Evolutionary conservation across 306 rosid genomes (phyloP).

Genomic region (Dryas alaskensis): DNA sequence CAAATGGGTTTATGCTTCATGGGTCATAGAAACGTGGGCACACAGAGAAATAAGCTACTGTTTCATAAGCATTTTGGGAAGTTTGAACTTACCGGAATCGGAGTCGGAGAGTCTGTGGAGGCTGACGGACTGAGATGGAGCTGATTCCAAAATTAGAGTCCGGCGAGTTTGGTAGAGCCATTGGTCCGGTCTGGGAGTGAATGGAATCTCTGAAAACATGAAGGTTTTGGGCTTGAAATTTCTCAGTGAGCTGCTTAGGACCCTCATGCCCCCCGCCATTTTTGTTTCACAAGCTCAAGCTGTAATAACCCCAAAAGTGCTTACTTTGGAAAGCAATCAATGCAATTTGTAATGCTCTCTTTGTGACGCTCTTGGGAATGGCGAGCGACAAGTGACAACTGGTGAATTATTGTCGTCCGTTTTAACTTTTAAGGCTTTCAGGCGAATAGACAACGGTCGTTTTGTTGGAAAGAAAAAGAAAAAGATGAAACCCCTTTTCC

Average conservation of each 20-base stretch:
- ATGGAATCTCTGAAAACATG: constrained; percentile 11
- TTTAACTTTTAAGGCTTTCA: no score
- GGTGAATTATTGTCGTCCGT: no score
- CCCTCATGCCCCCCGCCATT: constrained; percentile 42
- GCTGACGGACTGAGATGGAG: constrained; percentile 50
- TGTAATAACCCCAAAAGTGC: no score
- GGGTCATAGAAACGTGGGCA: neutral
- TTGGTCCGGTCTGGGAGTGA: constrained; percentile 23
- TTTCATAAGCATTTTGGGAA: neutral
- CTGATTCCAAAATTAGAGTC: constrained; percentile 56
- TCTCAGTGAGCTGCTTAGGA: constrained; percentile 32
- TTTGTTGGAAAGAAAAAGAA: no score
- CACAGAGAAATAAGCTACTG: neutral
- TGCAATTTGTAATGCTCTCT: no score
- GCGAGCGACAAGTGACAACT: no score
- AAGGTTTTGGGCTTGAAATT: constrained; percentile 31
- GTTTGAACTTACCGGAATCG: constrained; percentile 53
- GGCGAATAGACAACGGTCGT: no score
- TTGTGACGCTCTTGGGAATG: no score
- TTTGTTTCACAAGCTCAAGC: neutral
- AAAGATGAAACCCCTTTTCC: no score
- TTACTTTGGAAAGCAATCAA: no score
- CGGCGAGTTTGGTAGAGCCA: constrained; percentile 43
- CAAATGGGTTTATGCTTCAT: neutral
- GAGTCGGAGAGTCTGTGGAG: constrained; percentile 54